Evolutionary conservation across 176 grass and related monocot species (phyloP).

Genomic region (Miscanthus lutarioriparius): DNA sequence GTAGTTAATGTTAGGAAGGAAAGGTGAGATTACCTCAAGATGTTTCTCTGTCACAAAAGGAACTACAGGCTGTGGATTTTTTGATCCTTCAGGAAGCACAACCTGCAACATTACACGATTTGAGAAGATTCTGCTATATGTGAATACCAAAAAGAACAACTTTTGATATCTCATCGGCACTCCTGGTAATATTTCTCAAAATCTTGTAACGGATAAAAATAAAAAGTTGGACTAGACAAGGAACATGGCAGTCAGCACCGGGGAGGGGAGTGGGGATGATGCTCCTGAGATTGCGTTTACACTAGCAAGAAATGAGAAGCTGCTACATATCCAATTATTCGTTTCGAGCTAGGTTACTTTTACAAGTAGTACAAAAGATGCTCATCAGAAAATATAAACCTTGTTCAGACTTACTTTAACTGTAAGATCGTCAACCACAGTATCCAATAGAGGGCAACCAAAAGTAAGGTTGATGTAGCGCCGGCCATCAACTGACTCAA

Average conservation of each 20-base stretch:
- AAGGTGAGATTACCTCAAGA: conserved; percentile 55
- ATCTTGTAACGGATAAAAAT: background rate
- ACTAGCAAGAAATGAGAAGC: background rate
- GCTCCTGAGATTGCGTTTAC: background rate
- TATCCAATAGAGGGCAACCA: conserved; percentile 76
- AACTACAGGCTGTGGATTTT: conserved; percentile 58
- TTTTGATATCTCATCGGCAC: background rate
- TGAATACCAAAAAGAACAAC: background rate
- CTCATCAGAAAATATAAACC: conserved; percentile 19
- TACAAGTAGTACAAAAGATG: conserved; percentile 18
- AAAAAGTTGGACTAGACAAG: background rate
- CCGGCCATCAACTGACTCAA: conserved; percentile 62
- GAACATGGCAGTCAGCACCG: background rate
- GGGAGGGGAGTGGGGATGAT: background rate
- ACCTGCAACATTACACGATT: conserved; percentile 39
- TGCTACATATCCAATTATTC: background rate
- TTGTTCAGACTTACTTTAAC: conserved; percentile 58
- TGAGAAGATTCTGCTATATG: conserved; percentile 17
- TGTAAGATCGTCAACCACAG: conserved; percentile 76
- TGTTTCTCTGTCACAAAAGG: conserved; percentile 61
- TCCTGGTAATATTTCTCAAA: background rate
- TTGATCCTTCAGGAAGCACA: conserved; percentile 82
- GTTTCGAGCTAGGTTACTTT: background rate
- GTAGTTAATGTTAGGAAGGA: conserved; percentile 5
- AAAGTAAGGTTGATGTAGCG: conserved; percentile 81